Evolutionary conservation across 2,329 filamentous ascomycete species (phyloP).

Genomic region (Colletotrichum sp.): DNA sequence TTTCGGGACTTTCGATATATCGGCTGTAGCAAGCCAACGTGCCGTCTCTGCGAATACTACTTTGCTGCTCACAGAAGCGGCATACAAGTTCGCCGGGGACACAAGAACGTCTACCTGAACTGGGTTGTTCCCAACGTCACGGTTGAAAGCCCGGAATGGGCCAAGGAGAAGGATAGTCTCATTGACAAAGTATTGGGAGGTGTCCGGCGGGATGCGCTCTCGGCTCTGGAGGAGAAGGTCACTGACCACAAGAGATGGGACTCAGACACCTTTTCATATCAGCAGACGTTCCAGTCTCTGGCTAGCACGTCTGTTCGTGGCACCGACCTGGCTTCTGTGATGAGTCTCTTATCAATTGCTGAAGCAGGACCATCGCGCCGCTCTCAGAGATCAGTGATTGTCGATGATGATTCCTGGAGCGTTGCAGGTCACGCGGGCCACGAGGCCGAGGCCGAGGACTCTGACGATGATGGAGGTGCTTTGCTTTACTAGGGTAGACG

Average conservation of each 20-base stretch:
- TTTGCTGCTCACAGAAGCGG: slow-evolving; percentile 16
- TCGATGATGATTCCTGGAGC: not conserved
- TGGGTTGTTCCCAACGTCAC: slow-evolving; percentile 20
- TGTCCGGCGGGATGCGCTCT: not conserved
- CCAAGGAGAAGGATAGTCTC: not conserved
- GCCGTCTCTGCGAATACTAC: slow-evolving; percentile 25
- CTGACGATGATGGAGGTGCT: not conserved
- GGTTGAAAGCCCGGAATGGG: not conserved
- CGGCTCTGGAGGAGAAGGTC: not conserved
- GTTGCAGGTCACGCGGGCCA: not conserved
- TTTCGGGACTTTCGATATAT: slow-evolving; percentile 24
- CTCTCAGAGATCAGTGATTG: not conserved
- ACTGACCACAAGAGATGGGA: slow-evolving; percentile 3
- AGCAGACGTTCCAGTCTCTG: not conserved
- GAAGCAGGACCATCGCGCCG: not conserved
- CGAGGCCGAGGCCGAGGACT: not conserved
- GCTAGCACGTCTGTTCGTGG: not conserved
- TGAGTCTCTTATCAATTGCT: not conserved
- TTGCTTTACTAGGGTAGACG: not conserved
- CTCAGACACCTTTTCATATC: not conserved
- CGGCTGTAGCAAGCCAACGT: slow-evolving; percentile 27
- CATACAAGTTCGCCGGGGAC: slow-evolving; percentile 15
- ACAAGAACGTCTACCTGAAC: slow-evolving; percentile 21
- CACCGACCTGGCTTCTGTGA: not conserved
- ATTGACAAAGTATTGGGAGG: not conserved